Conservation (phyloP, 495 filamentous ascomycete genomes). For the Parmelia sp. region DNA sequence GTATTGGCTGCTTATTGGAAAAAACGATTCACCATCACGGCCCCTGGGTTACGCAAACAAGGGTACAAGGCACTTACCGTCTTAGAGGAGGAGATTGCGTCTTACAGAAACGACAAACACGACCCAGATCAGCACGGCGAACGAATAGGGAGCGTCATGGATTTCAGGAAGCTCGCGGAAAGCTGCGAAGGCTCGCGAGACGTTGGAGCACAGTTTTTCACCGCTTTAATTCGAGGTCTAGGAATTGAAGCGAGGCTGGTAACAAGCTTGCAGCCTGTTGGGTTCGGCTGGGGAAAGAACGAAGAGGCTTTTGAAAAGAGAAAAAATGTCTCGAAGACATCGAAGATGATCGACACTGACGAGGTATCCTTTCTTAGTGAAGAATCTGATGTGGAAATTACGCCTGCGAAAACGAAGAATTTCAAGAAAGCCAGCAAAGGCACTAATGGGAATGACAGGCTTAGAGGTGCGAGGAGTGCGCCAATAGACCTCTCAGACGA, state of each 20-base stretch:
- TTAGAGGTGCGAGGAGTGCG: conserved; percentile 25
- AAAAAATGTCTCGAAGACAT: neutral
- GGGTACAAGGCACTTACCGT: conserved; percentile 71
- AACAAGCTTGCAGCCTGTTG: conserved; percentile 76
- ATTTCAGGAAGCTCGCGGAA: conserved; percentile 63
- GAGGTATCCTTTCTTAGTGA: conserved; percentile 4
- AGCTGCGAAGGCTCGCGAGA: conserved; percentile 78
- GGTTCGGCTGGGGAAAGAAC: conserved; percentile 83
- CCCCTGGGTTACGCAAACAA: conserved; percentile 77
- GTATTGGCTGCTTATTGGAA: conserved; percentile 78
- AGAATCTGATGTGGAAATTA: conserved; percentile 35
- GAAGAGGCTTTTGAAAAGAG: conserved; percentile 56
- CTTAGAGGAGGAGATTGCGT: conserved; percentile 57
- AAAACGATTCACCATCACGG: conserved; percentile 69
- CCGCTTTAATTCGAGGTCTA: conserved; percentile 75
- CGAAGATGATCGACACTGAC: neutral
- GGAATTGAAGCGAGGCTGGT: conserved; percentile 76
- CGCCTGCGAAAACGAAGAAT: conserved; percentile 18
- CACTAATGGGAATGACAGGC: conserved; percentile 26
- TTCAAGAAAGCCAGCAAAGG: conserved; percentile 13
- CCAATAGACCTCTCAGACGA: conserved; percentile 36
- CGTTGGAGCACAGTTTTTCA: conserved; percentile 84
- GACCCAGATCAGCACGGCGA: conserved; percentile 67
- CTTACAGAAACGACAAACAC: conserved; percentile 56
- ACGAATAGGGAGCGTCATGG: conserved; percentile 54